Evolutionary conservation across 768 basidiomycete species (phyloP).

Genomic region (Suillus lakei): DNA sequence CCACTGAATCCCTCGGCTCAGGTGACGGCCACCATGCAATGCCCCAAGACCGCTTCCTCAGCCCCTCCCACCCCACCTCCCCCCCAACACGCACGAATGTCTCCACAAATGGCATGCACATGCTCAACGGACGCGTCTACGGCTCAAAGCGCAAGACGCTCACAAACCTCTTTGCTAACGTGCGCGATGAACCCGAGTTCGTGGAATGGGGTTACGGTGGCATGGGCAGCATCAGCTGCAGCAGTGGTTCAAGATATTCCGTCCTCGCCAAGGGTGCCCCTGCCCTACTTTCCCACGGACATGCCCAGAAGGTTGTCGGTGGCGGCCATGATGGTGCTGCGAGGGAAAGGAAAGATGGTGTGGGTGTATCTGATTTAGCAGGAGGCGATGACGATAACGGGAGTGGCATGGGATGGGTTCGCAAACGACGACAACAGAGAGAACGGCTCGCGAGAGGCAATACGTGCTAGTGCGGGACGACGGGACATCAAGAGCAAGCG

Average conservation of each 20-base stretch:
- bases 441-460: slow-evolving; percentile 41
- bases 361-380: slow-evolving; percentile 8
- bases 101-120: slow-evolving; percentile 46
- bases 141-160: slow-evolving; percentile 46
- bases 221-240: slow-evolving; percentile 62
- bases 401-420: slow-evolving; percentile 87
- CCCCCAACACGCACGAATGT: slow-evolving; percentile 10
- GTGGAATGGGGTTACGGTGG: slow-evolving; percentile 94
- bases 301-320: slow-evolving; percentile 25
- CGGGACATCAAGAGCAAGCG: background rate
- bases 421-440: slow-evolving; percentile 62
- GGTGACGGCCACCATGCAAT: slow-evolving; percentile 32
- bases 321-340: slow-evolving; percentile 28
- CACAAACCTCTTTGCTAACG: slow-evolving; percentile 67
- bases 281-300: background rate
- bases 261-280: background rate
- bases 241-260: slow-evolving; percentile 21
- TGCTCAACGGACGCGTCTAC: slow-evolving; percentile 89
- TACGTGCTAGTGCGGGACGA: background rate
- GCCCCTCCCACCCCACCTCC: background rate
- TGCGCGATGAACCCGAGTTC: slow-evolving; percentile 75
- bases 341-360: slow-evolving; percentile 30
- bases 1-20: slow-evolving; percentile 24
- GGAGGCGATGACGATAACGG: slow-evolving; percentile 72
- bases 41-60: slow-evolving; percentile 13